Conservation (phyloP, 192 early-diverging fungal genomes). For the Allomyces macrogynus region DNA sequence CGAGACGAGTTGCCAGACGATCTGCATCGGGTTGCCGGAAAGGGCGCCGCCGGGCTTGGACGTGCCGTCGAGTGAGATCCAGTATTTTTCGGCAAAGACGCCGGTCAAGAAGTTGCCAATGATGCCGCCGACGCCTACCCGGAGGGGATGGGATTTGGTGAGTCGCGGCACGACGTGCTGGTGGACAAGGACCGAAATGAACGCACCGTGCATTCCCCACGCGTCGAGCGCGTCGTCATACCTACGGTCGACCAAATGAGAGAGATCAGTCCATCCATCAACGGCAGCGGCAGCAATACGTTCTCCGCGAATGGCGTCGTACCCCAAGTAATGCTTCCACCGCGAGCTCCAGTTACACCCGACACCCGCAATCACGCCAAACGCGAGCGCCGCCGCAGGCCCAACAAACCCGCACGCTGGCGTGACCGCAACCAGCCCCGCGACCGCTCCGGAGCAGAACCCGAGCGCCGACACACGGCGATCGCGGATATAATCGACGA, state of each 20-base stretch:
- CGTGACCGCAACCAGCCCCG: constrained; percentile 72
- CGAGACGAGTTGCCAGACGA: constrained; percentile 55
- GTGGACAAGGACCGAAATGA: constrained; percentile 27
- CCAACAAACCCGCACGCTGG: constrained; percentile 61
- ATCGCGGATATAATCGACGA: constrained; percentile 45
- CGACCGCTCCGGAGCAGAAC: constrained; percentile 74
- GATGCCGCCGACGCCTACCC: constrained; percentile 68
- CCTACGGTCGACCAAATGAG: no score
- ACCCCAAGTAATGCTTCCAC: constrained; percentile 41
- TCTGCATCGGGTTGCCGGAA: constrained; percentile 60
- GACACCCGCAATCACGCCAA: constrained; percentile 45
- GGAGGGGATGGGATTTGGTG: constrained; percentile 7
- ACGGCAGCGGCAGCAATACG: no score
- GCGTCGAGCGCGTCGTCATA: constrained; percentile 66
- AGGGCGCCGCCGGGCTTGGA: constrained; percentile 52
- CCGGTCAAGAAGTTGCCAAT: constrained; percentile 69
- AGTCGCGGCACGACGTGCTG: constrained; percentile 6
- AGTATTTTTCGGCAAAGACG: constrained; percentile 53
- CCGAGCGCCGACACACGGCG: constrained; percentile 60
- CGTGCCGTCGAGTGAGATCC: constrained; percentile 38
- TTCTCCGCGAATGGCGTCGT: no score
- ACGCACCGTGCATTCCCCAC: constrained; percentile 54
- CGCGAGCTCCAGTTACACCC: constrained; percentile 42
- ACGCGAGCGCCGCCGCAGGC: constrained; percentile 47
- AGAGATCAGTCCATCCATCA: no score